Conservation (phyloP, 208 protist genomes). For the Novymonas esmeraldas region DNA sequence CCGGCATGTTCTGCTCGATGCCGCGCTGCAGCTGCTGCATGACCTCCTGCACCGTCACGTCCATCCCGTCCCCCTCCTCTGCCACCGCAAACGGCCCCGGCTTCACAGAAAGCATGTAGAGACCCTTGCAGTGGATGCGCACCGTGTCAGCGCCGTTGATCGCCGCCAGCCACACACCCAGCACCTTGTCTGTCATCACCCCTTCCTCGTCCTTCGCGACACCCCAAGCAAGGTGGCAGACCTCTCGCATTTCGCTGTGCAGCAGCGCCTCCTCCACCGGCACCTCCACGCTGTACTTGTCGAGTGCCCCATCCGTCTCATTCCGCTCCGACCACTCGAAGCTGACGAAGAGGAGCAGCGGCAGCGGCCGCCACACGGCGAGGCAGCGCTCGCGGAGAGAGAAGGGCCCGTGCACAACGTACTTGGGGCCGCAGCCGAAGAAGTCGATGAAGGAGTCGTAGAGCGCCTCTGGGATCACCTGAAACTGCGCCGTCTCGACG, state of each 20-base stretch:
- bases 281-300: conserved; percentile 31
- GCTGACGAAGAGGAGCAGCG: conserved; percentile 33
- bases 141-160: conserved; percentile 35
- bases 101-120: conserved; percentile 20
- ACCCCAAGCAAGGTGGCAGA: conserved; percentile 43
- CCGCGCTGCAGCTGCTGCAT: conserved; percentile 20
- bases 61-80: conserved; percentile 29
- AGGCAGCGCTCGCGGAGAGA: conserved; percentile 33
- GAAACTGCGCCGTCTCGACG: conserved; percentile 23
- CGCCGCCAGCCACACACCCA: conserved; percentile 41
- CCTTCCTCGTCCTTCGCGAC: conserved; percentile 31
- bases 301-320: conserved; percentile 12
- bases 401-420: conserved; percentile 57
- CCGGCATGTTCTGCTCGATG: conserved; percentile 29
- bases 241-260: conserved; percentile 44
- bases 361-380: conserved; percentile 27
- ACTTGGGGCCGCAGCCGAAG: conserved; percentile 75
- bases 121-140: conserved; percentile 25
- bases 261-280: conserved; percentile 45
- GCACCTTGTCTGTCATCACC: conserved; percentile 30
- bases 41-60: conserved; percentile 31
- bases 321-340: conserved; percentile 32
- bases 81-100: conserved; percentile 9
- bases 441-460: conserved; percentile 56
- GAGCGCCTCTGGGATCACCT: conserved; percentile 74